Base-by-base conservation (phyloP, 164 flowering plant genomes). In the Warburgia ugandensis region DNA sequence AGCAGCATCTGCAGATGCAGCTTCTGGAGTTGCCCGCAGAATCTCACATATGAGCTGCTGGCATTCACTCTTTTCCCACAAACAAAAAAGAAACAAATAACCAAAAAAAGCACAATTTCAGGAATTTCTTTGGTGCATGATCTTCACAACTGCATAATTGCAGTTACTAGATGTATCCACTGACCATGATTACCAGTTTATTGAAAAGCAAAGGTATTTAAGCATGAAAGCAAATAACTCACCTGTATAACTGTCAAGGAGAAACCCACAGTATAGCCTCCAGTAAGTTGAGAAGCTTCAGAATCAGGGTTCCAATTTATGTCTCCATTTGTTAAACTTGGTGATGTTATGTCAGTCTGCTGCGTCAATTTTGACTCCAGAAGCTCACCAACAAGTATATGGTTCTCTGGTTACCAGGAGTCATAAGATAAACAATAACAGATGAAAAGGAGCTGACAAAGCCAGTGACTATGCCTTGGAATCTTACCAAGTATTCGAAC, bases 1-100 rank as follows among this genome's bases (percentile, higher is more conserved):
- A 53, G 89, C 83, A 68, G 97, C 91, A 81, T 89, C 99, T 23
- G 97, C 92, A 22, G 99, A 80, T 43, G 99, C 88, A 69, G 97
- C 97, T 71, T 94, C 99, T 52, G 97, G 99, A 56, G 99, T 94
- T 55, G 99, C 97, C 47, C 99, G 85, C 51, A 94, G 71, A 71
- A 94, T 89, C 79, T 94, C 99, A 71, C 99, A 94, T 68, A 89
- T 86, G 56, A 94, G 86, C 77, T 94, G 99, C 70, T 94, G 99
- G 65, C 97, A 94, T 64, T 94, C 99, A 66, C 99, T 94, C 99
- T 94, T 58, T 40, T 19, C 16, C 42, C 46, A 67, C 33, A 31
- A 38, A 54, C 3, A 57, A 25, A 42, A 1, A 32, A 50, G 26
- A 40, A 21, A 55, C 2, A 36, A 41, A 27, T 2, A 19, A 21